Evolutionary conservation across 768 basidiomycete species (phyloP), one percentile per base, ranked within the genome.

Genomic region (Leucosporidium scottii): DNA sequence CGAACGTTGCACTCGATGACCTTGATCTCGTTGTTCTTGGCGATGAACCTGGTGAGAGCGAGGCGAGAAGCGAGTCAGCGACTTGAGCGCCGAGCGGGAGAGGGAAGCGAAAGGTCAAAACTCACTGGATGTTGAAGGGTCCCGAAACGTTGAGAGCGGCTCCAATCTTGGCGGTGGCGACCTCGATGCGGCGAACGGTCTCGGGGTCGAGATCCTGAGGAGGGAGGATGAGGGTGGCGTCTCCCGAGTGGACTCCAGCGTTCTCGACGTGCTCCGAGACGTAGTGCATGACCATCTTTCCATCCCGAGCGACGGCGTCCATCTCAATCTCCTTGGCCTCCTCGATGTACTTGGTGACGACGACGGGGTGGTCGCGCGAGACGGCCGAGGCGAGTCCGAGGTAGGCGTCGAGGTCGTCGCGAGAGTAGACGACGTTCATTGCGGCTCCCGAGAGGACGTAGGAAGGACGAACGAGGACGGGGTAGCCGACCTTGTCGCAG

Each of bases 251-350:
- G 3, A 99, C 93, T 67, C 96, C 94, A 5, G 94, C 93, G 76
- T 97, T 97, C 81, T 98, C 94, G 75, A 98, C 93, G 78, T 99
- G 94, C 81, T 98, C 96, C 18, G 94, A 98, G 78, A 97, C 93
- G 79, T 92, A 97, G 79, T 99, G 96, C 94, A 99, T 97, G 79
- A 97, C 84, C 85, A 99, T 88, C 82, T 96, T 91, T 27, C 94
- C 94, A 76, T 91, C 91, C 79, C 90, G 90, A 44, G 96, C 96
- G 49, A 99, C 86, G 27, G 96, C 96, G 76, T 99, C 96, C 92
- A 99, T 97, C 82, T 99, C 96, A 73, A 99, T 99, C 81, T 99
- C 96, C 83, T 99, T 98, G 36, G 96, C 96, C 78, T 96, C 91
- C 78, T 98, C 94, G 78, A 99, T 96, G 81, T 96, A 99, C 79